Evolutionary conservation across 345 rosid species (phyloP), one percentile per base, ranked within the genome.

Genomic region (Combretum micranthum): DNA sequence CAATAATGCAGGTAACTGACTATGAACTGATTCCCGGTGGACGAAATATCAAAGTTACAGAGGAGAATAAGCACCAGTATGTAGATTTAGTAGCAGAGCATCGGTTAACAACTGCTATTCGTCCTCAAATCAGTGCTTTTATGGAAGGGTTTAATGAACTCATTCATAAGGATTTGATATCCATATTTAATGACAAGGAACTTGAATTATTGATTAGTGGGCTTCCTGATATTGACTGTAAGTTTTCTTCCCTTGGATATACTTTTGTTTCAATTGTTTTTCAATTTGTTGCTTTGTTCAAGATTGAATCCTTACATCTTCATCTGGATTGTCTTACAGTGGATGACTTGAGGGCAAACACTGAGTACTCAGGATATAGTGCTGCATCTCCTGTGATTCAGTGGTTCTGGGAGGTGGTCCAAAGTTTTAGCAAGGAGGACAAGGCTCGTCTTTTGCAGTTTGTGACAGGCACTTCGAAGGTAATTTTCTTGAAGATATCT

Each of bases 331-430:
- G 52, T 59, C 21, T 77, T 51, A 21, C 74, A 92, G 98, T 92
- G 88, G 97, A 88, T 59, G 96, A 92, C 70, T 71, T 92, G 90
- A 84, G 90, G 75, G 87, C 77, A 37, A 92, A 88, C 69, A 84
- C 98, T 0, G 94, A 88, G 80, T 92, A 92, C 62, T 86, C 96
- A 12, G 98, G 96, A 16, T 88, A 88, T 62, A 92, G 93, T 69
- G 80, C 86, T 57, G 97, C 86, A 60, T 88, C 97, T 52, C 88
- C 88, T n/a, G 79, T 83, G 58, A 85, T 88, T 62, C 99, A 86
- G 64, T 92, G 99, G 99, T 92, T 92, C 77, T 92, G 97, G 99
- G 99, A 92, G 76, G 97, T 83, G 57, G 99, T 75, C 71, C 96
- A 88, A 61, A 93, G 84, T 62, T 83, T 92, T 71, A 92, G 94